Conservation (phyloP, 768 basidiomycete genomes). For the Mrakia frigida region DNA sequence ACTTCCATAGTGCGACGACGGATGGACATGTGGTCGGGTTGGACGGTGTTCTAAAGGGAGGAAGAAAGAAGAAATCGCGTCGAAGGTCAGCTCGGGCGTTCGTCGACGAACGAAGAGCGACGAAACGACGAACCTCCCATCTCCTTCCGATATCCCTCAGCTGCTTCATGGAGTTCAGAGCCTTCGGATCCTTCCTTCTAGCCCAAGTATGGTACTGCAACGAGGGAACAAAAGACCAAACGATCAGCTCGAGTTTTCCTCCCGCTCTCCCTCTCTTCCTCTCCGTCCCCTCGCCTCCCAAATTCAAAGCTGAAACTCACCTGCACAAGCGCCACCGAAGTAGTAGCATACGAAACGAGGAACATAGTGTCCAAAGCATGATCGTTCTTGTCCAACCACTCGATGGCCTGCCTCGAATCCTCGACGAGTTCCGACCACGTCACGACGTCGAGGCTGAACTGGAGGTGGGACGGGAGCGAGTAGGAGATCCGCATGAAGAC, state of each 20-base stretch:
- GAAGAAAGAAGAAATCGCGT: not conserved
- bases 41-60: slow-evolving; percentile 8
- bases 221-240: slow-evolving; percentile 10
- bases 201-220: slow-evolving; percentile 91
- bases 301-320: slow-evolving; percentile 48
- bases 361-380: slow-evolving; percentile 47
- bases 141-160: slow-evolving; percentile 75
- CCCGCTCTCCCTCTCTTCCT: not conserved
- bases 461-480: slow-evolving; percentile 60
- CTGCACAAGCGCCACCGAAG: slow-evolving; percentile 85
- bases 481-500: slow-evolving; percentile 98
- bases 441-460: slow-evolving; percentile 57
- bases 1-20: slow-evolving; percentile 93
- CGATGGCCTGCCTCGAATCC: slow-evolving; percentile 72
- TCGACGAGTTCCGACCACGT: slow-evolving; percentile 69
- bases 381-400: slow-evolving; percentile 83
- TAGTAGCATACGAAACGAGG: slow-evolving; percentile 72
- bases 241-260: not conserved
- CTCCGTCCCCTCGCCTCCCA: not conserved
- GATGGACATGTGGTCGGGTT: slow-evolving; percentile 75
- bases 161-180: slow-evolving; percentile 67
- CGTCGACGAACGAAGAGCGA: not conserved
- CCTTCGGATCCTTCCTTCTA: slow-evolving; percentile 67
- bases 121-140: slow-evolving; percentile 61
- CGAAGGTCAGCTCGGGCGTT: not conserved